These are phyloP conservation scores for Umbelopsis sp. DNA, from an alignment of 371 early-diverging fungal species.

Conservation along the genomic window DNA sequence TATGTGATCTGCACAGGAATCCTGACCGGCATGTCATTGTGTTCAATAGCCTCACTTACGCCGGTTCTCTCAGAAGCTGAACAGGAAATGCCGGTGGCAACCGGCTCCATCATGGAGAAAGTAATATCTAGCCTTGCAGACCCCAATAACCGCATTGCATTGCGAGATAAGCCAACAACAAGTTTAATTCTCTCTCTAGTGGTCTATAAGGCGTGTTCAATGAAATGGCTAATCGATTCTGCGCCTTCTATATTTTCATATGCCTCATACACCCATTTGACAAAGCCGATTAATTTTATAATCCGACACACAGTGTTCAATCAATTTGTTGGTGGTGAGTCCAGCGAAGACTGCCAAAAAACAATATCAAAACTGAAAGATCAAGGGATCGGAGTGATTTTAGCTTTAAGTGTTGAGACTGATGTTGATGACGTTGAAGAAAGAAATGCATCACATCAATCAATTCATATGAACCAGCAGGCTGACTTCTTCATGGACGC, in stretches of 20 bases:
- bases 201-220: conserved; percentile 43
- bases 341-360: conserved; percentile 74
- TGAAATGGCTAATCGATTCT: conserved; percentile 45
- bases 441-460: conserved; percentile 35
- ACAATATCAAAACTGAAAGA: conserved; percentile 72
- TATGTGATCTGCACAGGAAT: not conserved
- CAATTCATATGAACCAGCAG: conserved; percentile 34
- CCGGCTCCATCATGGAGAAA: not conserved
- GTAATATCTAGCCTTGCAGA: conserved; percentile 23
- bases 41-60: not conserved
- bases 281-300: conserved; percentile 64
- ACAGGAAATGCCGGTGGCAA: not conserved
- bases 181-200: conserved; percentile 38
- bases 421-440: conserved; percentile 63
- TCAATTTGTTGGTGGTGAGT: conserved; percentile 94
- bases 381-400: conserved; percentile 78
- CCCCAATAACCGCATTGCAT: conserved; percentile 45
- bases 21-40: not conserved
- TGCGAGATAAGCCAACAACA: conserved; percentile 43
- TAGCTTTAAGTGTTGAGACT: conserved; percentile 85
- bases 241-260: conserved; percentile 52
- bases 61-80: not conserved
- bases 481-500: conserved; percentile 55
- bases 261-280: conserved; percentile 63
- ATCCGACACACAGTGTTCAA: conserved; percentile 86